phyloP scores from a whole-genome alignment of 345 rosid species.

The Moricandia arvensis region DNA sequence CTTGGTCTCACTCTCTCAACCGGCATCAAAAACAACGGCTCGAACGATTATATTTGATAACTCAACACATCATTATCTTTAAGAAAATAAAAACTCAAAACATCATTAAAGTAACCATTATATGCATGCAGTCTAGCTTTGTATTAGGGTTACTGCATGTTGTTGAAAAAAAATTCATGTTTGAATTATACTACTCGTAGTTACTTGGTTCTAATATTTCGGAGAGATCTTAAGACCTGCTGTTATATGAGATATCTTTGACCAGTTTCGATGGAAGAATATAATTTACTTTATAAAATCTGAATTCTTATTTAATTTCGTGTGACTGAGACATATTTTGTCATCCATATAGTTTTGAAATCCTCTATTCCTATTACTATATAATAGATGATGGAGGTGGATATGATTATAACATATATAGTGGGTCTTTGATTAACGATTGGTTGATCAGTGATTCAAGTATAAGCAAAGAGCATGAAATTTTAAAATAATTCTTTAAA shows the following conservation, averaged over 20 bases:
- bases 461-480: slow-evolving; percentile 5
- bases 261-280: not conserved
- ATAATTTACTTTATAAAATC: slow-evolving; percentile 1
- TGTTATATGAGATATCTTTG: not conserved
- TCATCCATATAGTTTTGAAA: not conserved
- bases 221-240: not conserved
- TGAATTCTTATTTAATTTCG: not conserved
- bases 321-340: not conserved
- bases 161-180: no score
- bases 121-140: not conserved
- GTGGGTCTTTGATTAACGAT: slow-evolving; percentile 1
- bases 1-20: slow-evolving; percentile 8
- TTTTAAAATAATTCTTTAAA: not conserved
- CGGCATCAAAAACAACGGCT: no score
- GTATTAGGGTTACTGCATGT: not conserved
- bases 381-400: not conserved
- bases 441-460: not conserved
- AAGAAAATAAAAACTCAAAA: no score
- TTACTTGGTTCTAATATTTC: not conserved
- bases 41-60: not conserved
- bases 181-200: not conserved
- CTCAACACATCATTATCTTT: no score
- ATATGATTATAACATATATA: not conserved
- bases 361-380: not conserved
- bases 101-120: not conserved